Evolutionary conservation across 2,329 filamentous ascomycete genomes (phyloP).

Genomic region (Hymenoscyphus fraxineus): DNA sequence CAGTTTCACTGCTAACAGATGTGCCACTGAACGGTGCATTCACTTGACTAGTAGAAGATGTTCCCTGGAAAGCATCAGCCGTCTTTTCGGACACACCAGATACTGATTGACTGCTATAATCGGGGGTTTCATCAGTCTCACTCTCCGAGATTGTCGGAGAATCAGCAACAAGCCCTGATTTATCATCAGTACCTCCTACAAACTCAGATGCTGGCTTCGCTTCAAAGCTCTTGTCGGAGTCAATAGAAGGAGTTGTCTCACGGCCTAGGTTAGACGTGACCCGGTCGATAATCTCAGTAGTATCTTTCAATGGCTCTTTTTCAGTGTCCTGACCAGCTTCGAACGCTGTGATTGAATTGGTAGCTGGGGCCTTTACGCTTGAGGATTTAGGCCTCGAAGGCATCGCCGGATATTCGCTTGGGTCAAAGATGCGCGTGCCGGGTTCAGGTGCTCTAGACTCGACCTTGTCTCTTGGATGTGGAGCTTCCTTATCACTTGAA

Average conservation of each 20-base stretch:
- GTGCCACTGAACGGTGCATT: not conserved
- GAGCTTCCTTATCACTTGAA: not conserved
- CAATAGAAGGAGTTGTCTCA: not conserved
- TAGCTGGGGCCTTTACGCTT: not conserved
- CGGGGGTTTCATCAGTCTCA: not conserved
- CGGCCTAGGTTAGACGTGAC: not conserved
- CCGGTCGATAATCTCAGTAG: not conserved
- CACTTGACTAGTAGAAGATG: not conserved
- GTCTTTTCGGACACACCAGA: not conserved
- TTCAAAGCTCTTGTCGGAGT: not conserved
- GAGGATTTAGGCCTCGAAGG: not conserved
- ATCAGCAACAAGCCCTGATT: not conserved
- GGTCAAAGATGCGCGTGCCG: conserved; percentile 2
- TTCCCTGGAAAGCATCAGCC: not conserved
- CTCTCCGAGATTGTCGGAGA: not conserved
- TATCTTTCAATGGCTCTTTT: not conserved
- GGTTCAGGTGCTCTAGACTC: too few relatives aligned
- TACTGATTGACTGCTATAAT: not conserved
- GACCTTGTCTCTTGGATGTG: too few relatives aligned
- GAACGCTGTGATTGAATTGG: not conserved
- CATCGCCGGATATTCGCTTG: conserved; percentile 10
- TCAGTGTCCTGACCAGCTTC: not conserved
- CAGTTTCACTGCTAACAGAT: not conserved
- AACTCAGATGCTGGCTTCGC: not conserved
- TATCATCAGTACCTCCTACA: not conserved